These are phyloP conservation scores for Encephalitozoon hellem DNA, from an alignment of 371 early-diverging fungal species.

Conservation along the genomic window DNA sequence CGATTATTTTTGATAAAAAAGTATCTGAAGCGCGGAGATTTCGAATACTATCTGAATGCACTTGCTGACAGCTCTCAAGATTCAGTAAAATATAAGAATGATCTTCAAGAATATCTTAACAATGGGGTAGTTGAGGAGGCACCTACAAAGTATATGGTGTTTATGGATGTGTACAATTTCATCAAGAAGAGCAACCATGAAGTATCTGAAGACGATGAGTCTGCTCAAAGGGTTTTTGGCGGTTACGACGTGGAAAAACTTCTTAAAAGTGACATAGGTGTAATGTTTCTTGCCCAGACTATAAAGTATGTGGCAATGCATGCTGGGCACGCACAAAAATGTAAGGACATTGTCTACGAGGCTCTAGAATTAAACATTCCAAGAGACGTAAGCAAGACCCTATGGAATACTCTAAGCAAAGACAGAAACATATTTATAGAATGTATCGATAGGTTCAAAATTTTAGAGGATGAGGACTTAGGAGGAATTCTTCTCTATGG, in stretches of 20 bases:
- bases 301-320: neutral
- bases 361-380: neutral
- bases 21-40: constrained; percentile 2
- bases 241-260: neutral
- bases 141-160: constrained; percentile 2
- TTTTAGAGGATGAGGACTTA: neutral
- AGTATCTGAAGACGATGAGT: neutral
- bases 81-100: neutral
- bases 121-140: neutral
- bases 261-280: neutral
- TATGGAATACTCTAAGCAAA: neutral
- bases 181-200: neutral
- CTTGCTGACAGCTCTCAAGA: neutral
- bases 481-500: neutral
- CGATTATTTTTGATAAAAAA: neutral
- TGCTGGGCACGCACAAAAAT: neutral
- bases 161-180: neutral
- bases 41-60: constrained; percentile 8
- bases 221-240: neutral
- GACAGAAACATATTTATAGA: neutral
- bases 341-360: neutral
- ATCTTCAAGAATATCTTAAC: constrained; percentile 1
- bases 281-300: neutral
- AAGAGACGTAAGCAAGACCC: neutral
- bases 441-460: neutral